Evolutionary conservation across 495 filamentous ascomycete genomes (phyloP), one percentile per base, ranked within the genome.

Genomic region (Aspergillus baeticus): DNA sequence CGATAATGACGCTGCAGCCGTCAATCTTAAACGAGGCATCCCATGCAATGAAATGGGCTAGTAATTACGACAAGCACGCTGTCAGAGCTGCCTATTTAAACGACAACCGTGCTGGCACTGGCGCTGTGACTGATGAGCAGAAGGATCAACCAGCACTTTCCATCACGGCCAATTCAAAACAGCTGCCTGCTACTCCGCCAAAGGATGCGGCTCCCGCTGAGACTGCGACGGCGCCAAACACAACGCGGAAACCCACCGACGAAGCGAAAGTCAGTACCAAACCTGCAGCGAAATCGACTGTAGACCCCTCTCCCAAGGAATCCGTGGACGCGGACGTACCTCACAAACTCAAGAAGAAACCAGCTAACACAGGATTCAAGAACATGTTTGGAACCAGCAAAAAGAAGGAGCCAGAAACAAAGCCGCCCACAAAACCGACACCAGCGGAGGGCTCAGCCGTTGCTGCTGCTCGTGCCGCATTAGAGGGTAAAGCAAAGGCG

Each of bases 31-130:
- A 79, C 52, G 94, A 94, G 64, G 95, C 92, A 15, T 91, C 87
- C 14, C 87, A 91, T 21, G 94, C 94, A 10, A 88, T 98, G 86
- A 93, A 96, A 69, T 98, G 94, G 94, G 90, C 93, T 10, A 75
- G 59, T 46, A 72, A 75, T 41, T 77, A 77, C 51, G 93, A 98
- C 65, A 92, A 92, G 69, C 84, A 94, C 64, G 80, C 85, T 2
- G 87, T 94, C 55, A 80, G 90, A 14, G 84, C 86, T 42, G 85
- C 88, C 18, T 98, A 97, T 72, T 79, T 98, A 10, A 84, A 81
- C 11, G 79, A 95, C 63, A 71, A 69, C 22, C 84, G 80, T 58
- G 84, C 86, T 18, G 90, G 91, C 37, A 87, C 80, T 49, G 90
- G 86, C 29, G 60, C 64, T 23, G 29, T 64, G 6, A 58, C 63